Evolutionary conservation across 805 yeast species (phyloP), one percentile per base, ranked within the genome.

Genomic region (Kodamaea kaohsiungensis): DNA sequence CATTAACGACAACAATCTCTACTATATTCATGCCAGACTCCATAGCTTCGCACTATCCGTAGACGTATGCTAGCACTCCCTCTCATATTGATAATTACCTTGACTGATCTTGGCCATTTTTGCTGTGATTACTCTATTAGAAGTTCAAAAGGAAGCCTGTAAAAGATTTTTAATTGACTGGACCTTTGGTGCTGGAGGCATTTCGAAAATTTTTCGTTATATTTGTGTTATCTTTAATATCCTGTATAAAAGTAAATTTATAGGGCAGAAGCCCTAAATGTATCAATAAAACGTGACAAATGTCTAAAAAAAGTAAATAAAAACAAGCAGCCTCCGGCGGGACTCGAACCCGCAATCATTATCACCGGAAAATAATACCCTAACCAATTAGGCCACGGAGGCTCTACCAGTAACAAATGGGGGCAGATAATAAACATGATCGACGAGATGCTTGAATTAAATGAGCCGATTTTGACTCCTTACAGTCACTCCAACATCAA

Each of bases 271-370:
- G 47, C 49, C 54, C 54, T 51, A 46, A 38, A n/a, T 3, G 1
- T 3, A 3, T 2, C 22, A 13, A 22, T 10, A 30, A 7, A 48
- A 53, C 55, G 52, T 53, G 55, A 48, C 7, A 9, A 45, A 37
- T 33, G 16, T 22, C 33, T 15, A 27, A 13, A 8, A 15, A 17
- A 6, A 25, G 30, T 25, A 49, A 39, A 39, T 3, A 27, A 15
- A 27, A 38, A 37, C 45, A 16, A 48, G 33, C 33, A 22, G 33
- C 83, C 84, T 86, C 78, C 76, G 85, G 86, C 85, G 86, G 87
- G 87, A 83, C 84, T 83, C 87, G 87, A 83, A 83, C 87, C 85
- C 87, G 84, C 87, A 82, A 83, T 83, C 87, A 75, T 78, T 74
- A 77, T 78, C 82, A 73, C 87, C 87, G 87, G 87, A 83, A 76